Percentiles rank a stretch among this genome's conserved stretches.
Evolutionary conservation across 2,329 filamentous ascomycete genomes (phyloP).

Genomic region (Parascedosporium putredinis): DNA sequence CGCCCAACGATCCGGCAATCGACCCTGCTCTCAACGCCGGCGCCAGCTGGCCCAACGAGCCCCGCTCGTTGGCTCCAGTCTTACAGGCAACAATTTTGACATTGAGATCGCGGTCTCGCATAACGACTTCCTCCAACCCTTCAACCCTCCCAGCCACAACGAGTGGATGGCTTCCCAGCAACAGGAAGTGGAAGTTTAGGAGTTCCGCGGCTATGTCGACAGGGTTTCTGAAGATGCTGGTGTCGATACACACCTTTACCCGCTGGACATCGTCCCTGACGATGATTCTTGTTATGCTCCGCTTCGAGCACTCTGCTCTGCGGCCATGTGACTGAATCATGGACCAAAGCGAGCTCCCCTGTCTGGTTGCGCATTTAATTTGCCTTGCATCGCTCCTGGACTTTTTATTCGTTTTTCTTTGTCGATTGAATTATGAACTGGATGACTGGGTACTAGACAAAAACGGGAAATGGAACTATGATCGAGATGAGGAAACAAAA

Average conservation of each 20-base stretch:
- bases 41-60: neutral
- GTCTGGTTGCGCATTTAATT: too few relatives aligned
- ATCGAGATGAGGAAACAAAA: too few relatives aligned
- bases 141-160: slow-evolving; percentile 1
- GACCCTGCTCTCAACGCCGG: slow-evolving; percentile 20
- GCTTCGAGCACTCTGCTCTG: too few relatives aligned
- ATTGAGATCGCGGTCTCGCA: neutral
- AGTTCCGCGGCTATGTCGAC: neutral
- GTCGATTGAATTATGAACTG: neutral
- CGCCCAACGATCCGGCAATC: too few relatives aligned
- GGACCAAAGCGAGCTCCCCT: too few relatives aligned
- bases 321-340: too few relatives aligned
- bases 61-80: neutral
- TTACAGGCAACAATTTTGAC: neutral
- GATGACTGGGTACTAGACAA: neutral
- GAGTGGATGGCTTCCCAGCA: neutral
- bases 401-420: neutral
- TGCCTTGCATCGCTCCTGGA: neutral
- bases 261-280: neutral
- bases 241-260: neutral
- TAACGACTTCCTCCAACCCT: neutral
- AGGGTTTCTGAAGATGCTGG: neutral
- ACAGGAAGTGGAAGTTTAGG: neutral
- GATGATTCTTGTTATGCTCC: too few relatives aligned
- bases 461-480: neutral